Evolutionary conservation across 768 basidiomycete genomes (phyloP).

Genomic region (Gymnopilus dilepis): DNA sequence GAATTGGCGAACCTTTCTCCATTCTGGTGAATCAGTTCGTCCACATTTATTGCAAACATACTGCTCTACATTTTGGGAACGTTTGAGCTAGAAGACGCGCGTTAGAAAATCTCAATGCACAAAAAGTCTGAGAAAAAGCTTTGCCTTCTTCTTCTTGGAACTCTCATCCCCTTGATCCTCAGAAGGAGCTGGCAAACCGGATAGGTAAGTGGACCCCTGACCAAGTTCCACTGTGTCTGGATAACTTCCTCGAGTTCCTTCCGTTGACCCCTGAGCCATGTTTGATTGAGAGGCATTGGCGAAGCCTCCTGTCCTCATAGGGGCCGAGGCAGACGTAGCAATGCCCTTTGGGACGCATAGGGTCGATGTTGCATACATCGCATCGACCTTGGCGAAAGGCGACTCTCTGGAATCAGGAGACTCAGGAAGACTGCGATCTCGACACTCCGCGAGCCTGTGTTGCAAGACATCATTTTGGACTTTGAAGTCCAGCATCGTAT

Average conservation of each 20-base stretch:
- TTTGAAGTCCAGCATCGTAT: constrained; percentile 82
- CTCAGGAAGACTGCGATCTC: constrained; percentile 34
- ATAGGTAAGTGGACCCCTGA: constrained; percentile 19
- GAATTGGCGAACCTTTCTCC: constrained; percentile 72
- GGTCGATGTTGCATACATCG: constrained; percentile 44
- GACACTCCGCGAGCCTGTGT: constrained; percentile 56
- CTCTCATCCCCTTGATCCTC: constrained; percentile 58
- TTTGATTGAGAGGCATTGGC: background rate
- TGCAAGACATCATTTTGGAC: constrained; percentile 84
- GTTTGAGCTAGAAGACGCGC: constrained; percentile 44
- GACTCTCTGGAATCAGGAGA: constrained; percentile 28
- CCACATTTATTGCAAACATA: constrained; percentile 94
- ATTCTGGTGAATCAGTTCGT: constrained; percentile 95
- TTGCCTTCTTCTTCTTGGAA: constrained; percentile 70
- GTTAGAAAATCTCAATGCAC: background rate
- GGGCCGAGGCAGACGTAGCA: background rate
- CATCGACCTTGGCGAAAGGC: constrained; percentile 26
- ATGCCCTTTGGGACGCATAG: constrained; percentile 23
- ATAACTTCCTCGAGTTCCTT: background rate
- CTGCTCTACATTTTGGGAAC: constrained; percentile 59
- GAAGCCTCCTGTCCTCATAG: background rate
- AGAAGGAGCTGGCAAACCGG: constrained; percentile 15
- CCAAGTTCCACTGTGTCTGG: constrained; percentile 11
- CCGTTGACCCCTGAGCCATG: constrained; percentile 2
- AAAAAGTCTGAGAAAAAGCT: background rate